phyloP scores from a whole-genome alignment of 148 eudicot species.

The Vaccinium vitisidaea region DNA sequence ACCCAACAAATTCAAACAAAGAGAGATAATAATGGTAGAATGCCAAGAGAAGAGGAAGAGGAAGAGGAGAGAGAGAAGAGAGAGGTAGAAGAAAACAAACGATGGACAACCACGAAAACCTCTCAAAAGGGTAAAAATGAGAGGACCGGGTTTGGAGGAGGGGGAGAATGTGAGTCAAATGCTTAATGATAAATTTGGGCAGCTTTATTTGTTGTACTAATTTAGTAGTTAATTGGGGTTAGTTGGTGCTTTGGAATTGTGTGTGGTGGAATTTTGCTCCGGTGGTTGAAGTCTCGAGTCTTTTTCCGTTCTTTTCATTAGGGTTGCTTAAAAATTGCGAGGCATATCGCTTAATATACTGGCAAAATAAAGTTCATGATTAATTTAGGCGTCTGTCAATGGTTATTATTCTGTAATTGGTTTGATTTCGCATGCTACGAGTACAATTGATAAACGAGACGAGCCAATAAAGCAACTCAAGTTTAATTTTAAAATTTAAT shows the following conservation, averaged over 20 bases:
- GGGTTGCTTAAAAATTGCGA: neutral
- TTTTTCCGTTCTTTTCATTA: neutral
- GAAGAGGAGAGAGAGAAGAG: neutral
- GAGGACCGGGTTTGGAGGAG: slow-evolving; percentile 23
- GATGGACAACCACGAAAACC: slow-evolving; percentile 32
- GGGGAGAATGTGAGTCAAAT: neutral
- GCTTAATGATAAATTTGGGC: neutral
- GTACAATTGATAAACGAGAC: neutral
- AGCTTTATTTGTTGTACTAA: neutral
- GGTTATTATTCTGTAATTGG: neutral
- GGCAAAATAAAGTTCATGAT: neutral
- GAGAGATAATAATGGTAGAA: neutral
- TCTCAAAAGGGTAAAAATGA: slow-evolving; percentile 14
- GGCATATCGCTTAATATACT: neutral
- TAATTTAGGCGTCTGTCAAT: too few species aligned
- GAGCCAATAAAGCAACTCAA: neutral
- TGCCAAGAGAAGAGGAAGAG: neutral
- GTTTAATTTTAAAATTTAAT: too few species aligned
- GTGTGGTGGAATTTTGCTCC: neutral
- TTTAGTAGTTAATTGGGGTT: neutral
- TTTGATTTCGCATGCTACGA: too few species aligned
- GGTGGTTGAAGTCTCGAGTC: slow-evolving; percentile 7
- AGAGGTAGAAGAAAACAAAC: neutral
- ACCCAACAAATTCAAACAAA: neutral
- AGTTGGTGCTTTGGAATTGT: slow-evolving; percentile 7